Conservation (phyloP, 495 filamentous ascomycete genomes). For the Barbatosphaeria neglecta region DNA sequence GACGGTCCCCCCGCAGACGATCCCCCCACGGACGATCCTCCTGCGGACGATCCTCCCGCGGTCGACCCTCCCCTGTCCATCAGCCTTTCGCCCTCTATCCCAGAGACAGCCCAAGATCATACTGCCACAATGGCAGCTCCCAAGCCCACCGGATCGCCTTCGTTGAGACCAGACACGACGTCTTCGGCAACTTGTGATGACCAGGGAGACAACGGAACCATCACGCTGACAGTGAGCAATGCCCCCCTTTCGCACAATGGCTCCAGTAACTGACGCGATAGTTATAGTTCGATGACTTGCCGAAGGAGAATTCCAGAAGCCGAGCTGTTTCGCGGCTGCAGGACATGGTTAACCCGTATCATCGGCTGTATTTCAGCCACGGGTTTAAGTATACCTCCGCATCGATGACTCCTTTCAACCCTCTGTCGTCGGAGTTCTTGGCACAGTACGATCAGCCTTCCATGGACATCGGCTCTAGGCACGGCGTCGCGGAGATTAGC, state of each 20-base stretch:
- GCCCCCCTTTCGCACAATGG: not conserved
- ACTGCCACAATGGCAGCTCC: too few species aligned
- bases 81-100: too few species aligned
- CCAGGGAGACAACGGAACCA: slow-evolving; percentile 15
- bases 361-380: slow-evolving; percentile 27
- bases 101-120: too few species aligned
- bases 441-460: slow-evolving; percentile 21
- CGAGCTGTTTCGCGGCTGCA: slow-evolving; percentile 9
- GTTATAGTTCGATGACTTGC: slow-evolving; percentile 29
- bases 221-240: slow-evolving; percentile 16
- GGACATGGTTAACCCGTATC: slow-evolving; percentile 26
- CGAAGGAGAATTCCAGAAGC: slow-evolving; percentile 9
- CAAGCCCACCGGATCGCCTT: too few species aligned
- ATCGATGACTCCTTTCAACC: slow-evolving; percentile 12
- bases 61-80: too few species aligned
- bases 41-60: too few species aligned
- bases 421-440: slow-evolving; percentile 28
- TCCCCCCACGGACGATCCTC: too few species aligned
- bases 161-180: not conserved
- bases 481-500: slow-evolving; percentile 19
- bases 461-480: slow-evolving; percentile 9
- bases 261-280: not conserved
- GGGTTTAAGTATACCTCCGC: slow-evolving; percentile 24
- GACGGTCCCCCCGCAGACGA: too few species aligned
- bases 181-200: slow-evolving; percentile 13